Evolutionary conservation across 257 asterid genomes (phyloP), one percentile per base, ranked within the genome.

Genomic region (Solanum etuberosum): DNA sequence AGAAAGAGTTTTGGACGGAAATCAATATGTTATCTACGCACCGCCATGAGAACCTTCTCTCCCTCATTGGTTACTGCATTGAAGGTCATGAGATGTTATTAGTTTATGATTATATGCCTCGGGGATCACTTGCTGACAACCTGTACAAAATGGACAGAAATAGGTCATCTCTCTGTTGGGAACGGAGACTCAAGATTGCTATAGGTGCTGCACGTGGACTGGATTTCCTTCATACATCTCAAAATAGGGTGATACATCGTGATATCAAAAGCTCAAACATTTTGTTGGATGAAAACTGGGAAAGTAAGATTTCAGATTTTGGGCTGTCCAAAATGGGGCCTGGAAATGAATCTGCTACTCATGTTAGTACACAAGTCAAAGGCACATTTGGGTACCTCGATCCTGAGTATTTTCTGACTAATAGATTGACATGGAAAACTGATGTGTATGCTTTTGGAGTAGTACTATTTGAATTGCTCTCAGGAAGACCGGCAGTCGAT

Each of bases 191-290:
- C 40, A 89, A 92, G 89, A 87, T 94, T 85, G 86, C 89, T 32
- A 91, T 94, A 43, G 98, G 96, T 27, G 96, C 96, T 77, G 97
- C 98, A 20, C 91, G 88, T 25, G 98, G 98, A 37, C 77, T 95
- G 83, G 90, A 95, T 86, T 93, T 92, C 85, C 98, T 95, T 87
- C 98, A 95, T 91, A 87, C 88, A 57, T 92, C 93, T 16, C 86
- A 89, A 84, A 92, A 88, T 43, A 88, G 93, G 87, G 93, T 93
- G 85, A 91, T 95, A 90, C 98, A 95, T 71, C 90, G 98, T 76
- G 98, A 95, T 63, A 96, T 95, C 83, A 95, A 95, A 88, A 92
- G 93, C 94, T 88, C 94, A 35, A 94, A 95, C 91, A 94, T 95
- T 84, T 86, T 94, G 88, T 88, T 95, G 82, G 95, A 95, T 83